Evolutionary conservation across 768 basidiomycete species (phyloP).

Genomic region (Hygrocybe punicea): DNA sequence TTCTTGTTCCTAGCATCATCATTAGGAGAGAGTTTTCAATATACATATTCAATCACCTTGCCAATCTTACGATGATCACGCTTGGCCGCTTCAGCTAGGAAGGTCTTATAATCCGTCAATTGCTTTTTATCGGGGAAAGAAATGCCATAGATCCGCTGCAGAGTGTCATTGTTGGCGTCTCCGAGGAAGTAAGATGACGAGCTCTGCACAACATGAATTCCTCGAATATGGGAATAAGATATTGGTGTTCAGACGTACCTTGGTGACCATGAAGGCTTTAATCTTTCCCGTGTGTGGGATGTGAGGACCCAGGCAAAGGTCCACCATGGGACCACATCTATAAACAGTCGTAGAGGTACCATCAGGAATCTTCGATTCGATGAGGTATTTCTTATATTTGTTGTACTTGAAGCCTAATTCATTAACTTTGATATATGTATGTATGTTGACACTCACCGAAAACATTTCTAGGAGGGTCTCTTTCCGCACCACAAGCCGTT

Average conservation of each 20-base stretch:
- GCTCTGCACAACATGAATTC: conserved; percentile 50
- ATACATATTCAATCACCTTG: conserved; percentile 44
- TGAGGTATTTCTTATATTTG: conserved; percentile 95
- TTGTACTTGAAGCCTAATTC: conserved; percentile 68
- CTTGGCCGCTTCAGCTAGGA: conserved; percentile 96
- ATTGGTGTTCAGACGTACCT: conserved; percentile 47
- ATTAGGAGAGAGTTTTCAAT: not conserved
- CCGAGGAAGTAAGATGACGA: conserved; percentile 98
- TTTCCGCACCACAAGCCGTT: conserved; percentile 89
- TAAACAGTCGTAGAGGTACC: conserved; percentile 97
- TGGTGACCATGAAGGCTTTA: conserved; percentile 96
- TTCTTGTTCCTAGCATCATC: conserved; percentile 75
- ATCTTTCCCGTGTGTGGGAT: conserved; percentile 97
- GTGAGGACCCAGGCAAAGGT: conserved; percentile 95
- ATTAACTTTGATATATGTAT: not conserved
- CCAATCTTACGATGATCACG: conserved; percentile 97
- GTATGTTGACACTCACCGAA: conserved; percentile 49
- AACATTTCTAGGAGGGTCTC: conserved; percentile 98
- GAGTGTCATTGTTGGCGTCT: conserved; percentile 85
- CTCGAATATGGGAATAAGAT: conserved; percentile 3
- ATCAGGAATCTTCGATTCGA: conserved; percentile 92
- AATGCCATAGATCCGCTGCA: conserved; percentile 96
- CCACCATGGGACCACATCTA: conserved; percentile 97
- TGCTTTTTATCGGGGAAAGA: conserved; percentile 99
- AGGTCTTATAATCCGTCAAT: conserved; percentile 88